Base-by-base conservation (phyloP, 352 stramenopile genomes). In the Achlya hypogyna region DNA sequence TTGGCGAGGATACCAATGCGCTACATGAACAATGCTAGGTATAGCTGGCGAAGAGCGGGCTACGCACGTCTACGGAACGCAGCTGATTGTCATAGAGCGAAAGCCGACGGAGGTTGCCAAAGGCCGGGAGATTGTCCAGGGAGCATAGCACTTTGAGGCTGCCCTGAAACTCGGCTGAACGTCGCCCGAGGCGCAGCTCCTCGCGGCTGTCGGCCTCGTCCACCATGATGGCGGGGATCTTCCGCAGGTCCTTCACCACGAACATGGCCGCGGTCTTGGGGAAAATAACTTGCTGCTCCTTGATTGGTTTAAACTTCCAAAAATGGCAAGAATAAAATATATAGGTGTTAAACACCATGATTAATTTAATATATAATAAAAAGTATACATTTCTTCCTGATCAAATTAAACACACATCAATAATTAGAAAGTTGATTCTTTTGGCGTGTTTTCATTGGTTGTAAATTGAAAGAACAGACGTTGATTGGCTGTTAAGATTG, bases 51-150 rank as follows among this genome's bases (percentile, higher is more conserved):
- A 51, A 51, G 18, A 56, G 28, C 16, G 53, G 0, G 18, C 22
- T 20, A 49, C 42, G 49, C 53, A 64, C 56, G n/a, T 64, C 56
- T n/a, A 64, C 35, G n/a, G 22, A 53, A 23, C 23, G 25, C 22
- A 64, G 16, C n/a, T 64, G 29, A 27, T 64, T 64, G 56, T 64
- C 56, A n/a, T 64, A 64, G 23, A 64, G 56, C 23, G 56, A 64
- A 2, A 64, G 35, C 1, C 35, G 29, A 12, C 35, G 56, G 5
- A 64, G 56, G 25, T 64, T 64, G 18, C 25, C 22, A 51, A 64
- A 51, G 22, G 56, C 56, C n/a, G 56, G 18, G 20, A 64, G 25
- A 32, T 64, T 64, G 42, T 40, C 29, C 8, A 42, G 56, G 12
- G 56, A 51, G 25, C 56, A 64, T 6, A 64, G 42, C 20, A 64